A percentile compares a stretch with the other conserved stretches of the same genome.
Conservation (phyloP, 129 eudicot species). For the Dittrichia graveolens region DNA sequence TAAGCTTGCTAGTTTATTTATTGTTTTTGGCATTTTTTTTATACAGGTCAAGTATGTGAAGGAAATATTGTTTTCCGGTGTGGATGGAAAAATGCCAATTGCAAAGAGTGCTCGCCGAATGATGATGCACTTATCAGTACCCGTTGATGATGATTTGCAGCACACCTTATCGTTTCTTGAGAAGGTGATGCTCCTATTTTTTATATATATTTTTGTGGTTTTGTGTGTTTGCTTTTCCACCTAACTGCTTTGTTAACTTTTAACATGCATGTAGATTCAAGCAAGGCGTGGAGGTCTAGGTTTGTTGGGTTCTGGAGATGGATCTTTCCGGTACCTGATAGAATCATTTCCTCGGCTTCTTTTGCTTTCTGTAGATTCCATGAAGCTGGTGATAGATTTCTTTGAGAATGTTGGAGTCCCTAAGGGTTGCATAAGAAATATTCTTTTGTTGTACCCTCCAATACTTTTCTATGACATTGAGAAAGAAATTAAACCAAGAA, state of each 20-base stretch:
- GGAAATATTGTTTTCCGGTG: conserved; percentile 59
- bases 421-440: conserved; percentile 39
- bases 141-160: conserved; percentile 81
- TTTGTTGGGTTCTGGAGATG: conserved; percentile 54
- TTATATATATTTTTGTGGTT: not conserved
- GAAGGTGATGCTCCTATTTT: conserved; percentile 47
- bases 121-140: conserved; percentile 74
- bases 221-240: not conserved
- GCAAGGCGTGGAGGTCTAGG: conserved; percentile 90
- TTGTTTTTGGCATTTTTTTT: conserved; percentile 28
- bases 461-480: conserved; percentile 61
- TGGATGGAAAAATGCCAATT: conserved; percentile 43
- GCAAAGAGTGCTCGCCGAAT: conserved; percentile 59
- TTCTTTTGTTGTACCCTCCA: conserved; percentile 72
- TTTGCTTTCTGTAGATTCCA: conserved; percentile 53
- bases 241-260: not conserved
- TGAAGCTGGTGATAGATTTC: conserved; percentile 56
- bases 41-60: conserved; percentile 77
- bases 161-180: conserved; percentile 84
- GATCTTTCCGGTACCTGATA: conserved; percentile 65
- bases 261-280: conserved; percentile 54
- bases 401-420: conserved; percentile 61
- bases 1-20: not conserved
- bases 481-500: conserved; percentile 57
- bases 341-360: conserved; percentile 92